phyloP scores from a whole-genome alignment of 139 green algal species.

The Coelastrella sp. region DNA sequence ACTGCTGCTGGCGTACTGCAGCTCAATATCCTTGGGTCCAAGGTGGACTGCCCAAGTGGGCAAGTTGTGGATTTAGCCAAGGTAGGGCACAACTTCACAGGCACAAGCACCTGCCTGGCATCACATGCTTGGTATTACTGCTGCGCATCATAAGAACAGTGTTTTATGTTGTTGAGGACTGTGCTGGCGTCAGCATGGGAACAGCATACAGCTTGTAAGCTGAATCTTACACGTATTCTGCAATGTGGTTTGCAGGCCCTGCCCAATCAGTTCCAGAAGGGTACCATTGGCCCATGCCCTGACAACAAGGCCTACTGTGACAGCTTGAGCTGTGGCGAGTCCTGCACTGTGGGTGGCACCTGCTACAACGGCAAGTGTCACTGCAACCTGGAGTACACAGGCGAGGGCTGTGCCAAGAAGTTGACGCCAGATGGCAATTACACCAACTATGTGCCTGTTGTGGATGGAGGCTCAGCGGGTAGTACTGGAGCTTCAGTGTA shows the following conservation, averaged over 20 bases:
- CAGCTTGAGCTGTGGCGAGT: conserved; percentile 29
- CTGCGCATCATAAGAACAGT: too few species aligned
- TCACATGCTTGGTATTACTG: too few species aligned
- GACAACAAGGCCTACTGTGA: conserved; percentile 41
- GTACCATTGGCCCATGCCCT: conserved; percentile 60
- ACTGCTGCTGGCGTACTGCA: conserved; percentile 12
- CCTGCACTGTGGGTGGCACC: conserved; percentile 48
- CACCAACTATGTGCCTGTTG: conserved; percentile 28
- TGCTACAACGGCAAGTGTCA: conserved; percentile 53
- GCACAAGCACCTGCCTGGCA: too few species aligned
- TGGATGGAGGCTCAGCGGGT: neutral
- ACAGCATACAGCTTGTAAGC: too few species aligned
- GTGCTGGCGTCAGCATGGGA: too few species aligned
- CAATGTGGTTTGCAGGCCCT: neutral
- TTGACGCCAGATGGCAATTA: conserved; percentile 40
- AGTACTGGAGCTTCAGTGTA: neutral
- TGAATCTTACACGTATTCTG: neutral
- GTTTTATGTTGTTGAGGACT: too few species aligned
- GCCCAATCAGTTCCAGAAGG: conserved; percentile 43
- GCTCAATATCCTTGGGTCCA: conserved; percentile 44
- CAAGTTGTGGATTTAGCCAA: conserved; percentile 41
- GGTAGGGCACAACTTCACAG: neutral
- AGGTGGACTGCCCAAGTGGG: conserved; percentile 49
- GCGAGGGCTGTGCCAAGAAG: conserved; percentile 22
- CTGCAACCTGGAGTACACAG: conserved; percentile 54